Base-by-base conservation (phyloP, 192 early-diverging fungal species). In the Lobosporangium transversale region DNA sequence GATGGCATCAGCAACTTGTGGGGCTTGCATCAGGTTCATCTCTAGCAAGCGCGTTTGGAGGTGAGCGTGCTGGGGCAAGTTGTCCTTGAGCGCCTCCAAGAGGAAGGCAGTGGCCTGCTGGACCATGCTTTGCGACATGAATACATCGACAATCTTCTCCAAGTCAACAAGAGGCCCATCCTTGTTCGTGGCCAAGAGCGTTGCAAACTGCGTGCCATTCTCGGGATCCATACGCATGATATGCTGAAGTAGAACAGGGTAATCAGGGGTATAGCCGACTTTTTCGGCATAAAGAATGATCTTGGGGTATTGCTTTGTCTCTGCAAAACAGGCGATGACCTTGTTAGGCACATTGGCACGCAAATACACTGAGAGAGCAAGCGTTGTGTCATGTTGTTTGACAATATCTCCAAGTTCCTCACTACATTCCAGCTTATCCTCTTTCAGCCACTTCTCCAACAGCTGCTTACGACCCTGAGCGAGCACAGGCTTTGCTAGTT, bases 1-100 rank as follows among this genome's bases (percentile, higher is more conserved):
- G 66, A 99, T 99, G 49, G 97, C 97, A 79, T 99, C 97, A 17
- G 97, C 97, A 20, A 99, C 97, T 68, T 98, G 97, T 31, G 97
- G 97, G 18, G 95, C 94, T 66, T 98, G 93, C 42, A 98, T 80
- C 49, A 99, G 85, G 79, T 99, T 99, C 92, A 98, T 97, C 83
- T 99, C 97, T 27, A 99, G 87, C 56, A 98, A 84, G 50, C 92
- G 89, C 12, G 97, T 99, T 79, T 99, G 97, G 27, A 99, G 83
- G 40, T 90, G 91, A 26, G 85, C 96, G 29, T 99, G 94, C 70
- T 97, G 92, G 33, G 94, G 92, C 42, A 87, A 85, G 84, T 99
- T 92, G 40, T 92, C 93, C 83, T 98, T 97, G 60, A 99, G 82
- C 10, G 96, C 97, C 61, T 99, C 97, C 59, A 99, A 81, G 61